A percentile compares a stretch with the other conserved stretches of the same genome.
Conservation (phyloP, 495 filamentous ascomycete species). For the Penicillium argentinense region DNA sequence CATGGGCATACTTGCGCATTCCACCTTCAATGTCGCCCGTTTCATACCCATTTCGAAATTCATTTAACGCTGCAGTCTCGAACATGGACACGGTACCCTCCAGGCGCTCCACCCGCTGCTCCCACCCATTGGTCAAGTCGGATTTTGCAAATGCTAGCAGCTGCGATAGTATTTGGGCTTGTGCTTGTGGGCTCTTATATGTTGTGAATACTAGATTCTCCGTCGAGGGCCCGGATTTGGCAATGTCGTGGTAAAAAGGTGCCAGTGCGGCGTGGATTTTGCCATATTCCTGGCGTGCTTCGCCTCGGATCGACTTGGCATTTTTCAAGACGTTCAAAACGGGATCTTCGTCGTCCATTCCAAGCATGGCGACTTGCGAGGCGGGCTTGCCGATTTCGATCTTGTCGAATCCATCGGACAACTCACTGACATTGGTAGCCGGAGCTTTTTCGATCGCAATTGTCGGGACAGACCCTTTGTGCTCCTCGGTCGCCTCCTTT, state of each 20-base stretch:
- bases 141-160: constrained; percentile 73
- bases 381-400: constrained; percentile 48
- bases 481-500: constrained; percentile 41
- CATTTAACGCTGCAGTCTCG: constrained; percentile 82
- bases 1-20: constrained; percentile 86
- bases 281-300: constrained; percentile 86
- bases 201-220: constrained; percentile 82
- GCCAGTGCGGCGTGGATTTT: constrained; percentile 84
- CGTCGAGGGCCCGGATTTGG: constrained; percentile 65
- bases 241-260: constrained; percentile 85
- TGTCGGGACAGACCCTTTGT: constrained; percentile 13
- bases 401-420: constrained; percentile 69
- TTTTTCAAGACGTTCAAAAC: constrained; percentile 65
- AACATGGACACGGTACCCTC: constrained; percentile 77
- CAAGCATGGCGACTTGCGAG: constrained; percentile 10
- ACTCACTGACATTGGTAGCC: constrained; percentile 21
- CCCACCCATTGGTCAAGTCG: constrained; percentile 75
- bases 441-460: constrained; percentile 14
- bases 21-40: constrained; percentile 84
- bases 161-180: constrained; percentile 84
- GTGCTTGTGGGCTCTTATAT: constrained; percentile 82
- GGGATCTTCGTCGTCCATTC: constrained; percentile 34
- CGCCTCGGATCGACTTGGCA: constrained; percentile 76
- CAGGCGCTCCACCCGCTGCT: constrained; percentile 66
- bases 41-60: constrained; percentile 91